Base-by-base conservation (phyloP, 1,284 basidiomycete genomes). In the Ustilago lituana region DNA sequence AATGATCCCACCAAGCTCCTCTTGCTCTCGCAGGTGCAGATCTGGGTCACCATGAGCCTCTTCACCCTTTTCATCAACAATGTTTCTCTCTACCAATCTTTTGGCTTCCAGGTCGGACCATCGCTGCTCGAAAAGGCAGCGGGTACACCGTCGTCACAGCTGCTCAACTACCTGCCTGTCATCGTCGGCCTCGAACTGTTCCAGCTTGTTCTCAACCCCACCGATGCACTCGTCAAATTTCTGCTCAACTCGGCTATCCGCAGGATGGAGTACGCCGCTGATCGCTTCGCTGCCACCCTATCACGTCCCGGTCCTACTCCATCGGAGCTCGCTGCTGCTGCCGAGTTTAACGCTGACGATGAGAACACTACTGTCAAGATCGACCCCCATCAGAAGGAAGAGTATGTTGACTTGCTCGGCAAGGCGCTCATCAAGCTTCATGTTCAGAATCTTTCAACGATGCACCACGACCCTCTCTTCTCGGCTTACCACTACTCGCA, bases 1-100 rank as follows among this genome's bases (percentile, higher is more conserved):
- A 86, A 89, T 70, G 94, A 98, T 85, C 92, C 93, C 0, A 89
- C 90, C 63, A 92, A 95, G 82, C 87, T 98, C 70, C 87, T 98
- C 80, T 84, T 88, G 45, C 87, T 95, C 65, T 91, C 90, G 22
- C 93, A 98, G 78, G 61, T 91, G 41, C 93, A 97, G 84, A 87
- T 94, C 63, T 89, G 94, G 82, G 86, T 90, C 67, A 91, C 93
- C 73, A 88, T 98, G 58, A 88, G 89, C 6, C 85, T 92, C 66
- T 97, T 97, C 87, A 91, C 92, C 8, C 89, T 94, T 2, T 97
- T 97, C 87, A 87, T 96, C 71, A 88, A 90, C 72, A 92, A 95
- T 29, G 56, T 58, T 24, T 76, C 91, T 38, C 86, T 98, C 60
- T 88, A 95, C 53, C 84, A 87, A 22, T 88, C 93, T 0, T 98